Evolutionary conservation across 352 stramenopile species (phyloP), one percentile per base, ranked within the genome.

Genomic region (Thalassiosira exigua): DNA sequence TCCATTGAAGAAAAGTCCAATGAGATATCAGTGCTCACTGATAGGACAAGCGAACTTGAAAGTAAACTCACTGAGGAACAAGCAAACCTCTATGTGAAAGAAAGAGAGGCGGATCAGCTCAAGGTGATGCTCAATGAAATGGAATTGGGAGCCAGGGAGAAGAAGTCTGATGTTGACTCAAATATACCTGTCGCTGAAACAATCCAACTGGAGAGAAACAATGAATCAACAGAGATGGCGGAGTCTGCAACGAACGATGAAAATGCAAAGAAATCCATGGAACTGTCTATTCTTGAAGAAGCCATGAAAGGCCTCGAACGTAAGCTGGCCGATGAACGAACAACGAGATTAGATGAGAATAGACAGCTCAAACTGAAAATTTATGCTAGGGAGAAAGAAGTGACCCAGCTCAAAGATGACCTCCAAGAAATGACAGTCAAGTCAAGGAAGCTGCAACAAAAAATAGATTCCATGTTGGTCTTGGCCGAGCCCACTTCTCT

Each of bases 11-110:
- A 57, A 58, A 58, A 39, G 46, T 57, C 41, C 21, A 44, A 58
- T 14, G 42, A 42, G 30, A 53, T 46, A 44, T 58, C 11, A 3
- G 46, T 62, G 19, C 24, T 72, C 24, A n/a, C 42, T 39, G 46
- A 72, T 19, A 60, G 29, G 7, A 30, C 51, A 3, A 50, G 52
- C 24, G 22, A 7, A 29, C 61, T 32, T 39, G 53, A 44, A 26
- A 64, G 44, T 29, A 74, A 74, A 44, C 39, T 74, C 17, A 64
- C 42, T 4, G 52, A 66, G 24, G 50, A 62, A 46, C 65, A 29
- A 44, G 21, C 21, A 9, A 21, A n/a, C n/a, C n/a, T n/a, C n/a
- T n/a, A n/a, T n/a, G n/a, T n/a, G n/a, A n/a, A n/a, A n/a, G n/a
- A n/a, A n/a, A n/a, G n/a, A n/a, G n/a, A n/a, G n/a, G n/a, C n/a